Evolutionary conservation across 768 basidiomycete genomes (phyloP).

Genomic region (Gloeostereum incarnatum): DNA sequence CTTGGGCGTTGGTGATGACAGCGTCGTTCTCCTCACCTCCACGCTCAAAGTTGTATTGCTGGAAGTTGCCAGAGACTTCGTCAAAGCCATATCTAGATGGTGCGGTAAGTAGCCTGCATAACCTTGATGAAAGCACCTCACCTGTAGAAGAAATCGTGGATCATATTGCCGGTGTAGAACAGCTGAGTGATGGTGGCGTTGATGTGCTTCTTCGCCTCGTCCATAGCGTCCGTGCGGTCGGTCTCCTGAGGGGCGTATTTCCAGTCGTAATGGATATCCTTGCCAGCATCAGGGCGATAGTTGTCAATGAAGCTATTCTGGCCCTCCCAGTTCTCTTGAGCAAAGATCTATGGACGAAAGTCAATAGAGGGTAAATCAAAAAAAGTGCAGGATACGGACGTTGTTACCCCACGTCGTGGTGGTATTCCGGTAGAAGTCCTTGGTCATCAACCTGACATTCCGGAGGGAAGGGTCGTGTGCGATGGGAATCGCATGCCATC

Average conservation of each 20-base stretch:
- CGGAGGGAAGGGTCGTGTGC: conserved; percentile 50
- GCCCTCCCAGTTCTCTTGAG: conserved; percentile 91
- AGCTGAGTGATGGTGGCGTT: conserved; percentile 82
- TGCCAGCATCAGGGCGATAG: conserved; percentile 67
- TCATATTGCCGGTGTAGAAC: conserved; percentile 79
- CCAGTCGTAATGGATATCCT: conserved; percentile 54
- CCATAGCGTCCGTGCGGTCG: conserved; percentile 44
- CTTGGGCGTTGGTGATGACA: conserved; percentile 92
- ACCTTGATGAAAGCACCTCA: conserved; percentile 13
- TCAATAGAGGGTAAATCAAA: background rate
- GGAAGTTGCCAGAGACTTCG: conserved; percentile 92
- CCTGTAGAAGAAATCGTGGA: conserved; percentile 79
- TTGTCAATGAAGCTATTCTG: conserved; percentile 57
- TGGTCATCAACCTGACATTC: conserved; percentile 14
- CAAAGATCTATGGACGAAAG: conserved; percentile 52
- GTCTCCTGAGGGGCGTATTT: conserved; percentile 62
- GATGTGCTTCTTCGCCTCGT: conserved; percentile 74
- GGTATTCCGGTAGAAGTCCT: conserved; percentile 46
- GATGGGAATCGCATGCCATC: conserved; percentile 86
- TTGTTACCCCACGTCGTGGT: conserved; percentile 88
- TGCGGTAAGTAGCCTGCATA: background rate
- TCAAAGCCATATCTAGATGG: conserved; percentile 78
- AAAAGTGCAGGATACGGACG: conserved; percentile 22
- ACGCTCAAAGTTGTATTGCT: conserved; percentile 91
- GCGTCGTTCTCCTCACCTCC: conserved; percentile 85